phyloP scores from a whole-genome alignment of 441 rosid species.

The Adansonia grandidieri region DNA sequence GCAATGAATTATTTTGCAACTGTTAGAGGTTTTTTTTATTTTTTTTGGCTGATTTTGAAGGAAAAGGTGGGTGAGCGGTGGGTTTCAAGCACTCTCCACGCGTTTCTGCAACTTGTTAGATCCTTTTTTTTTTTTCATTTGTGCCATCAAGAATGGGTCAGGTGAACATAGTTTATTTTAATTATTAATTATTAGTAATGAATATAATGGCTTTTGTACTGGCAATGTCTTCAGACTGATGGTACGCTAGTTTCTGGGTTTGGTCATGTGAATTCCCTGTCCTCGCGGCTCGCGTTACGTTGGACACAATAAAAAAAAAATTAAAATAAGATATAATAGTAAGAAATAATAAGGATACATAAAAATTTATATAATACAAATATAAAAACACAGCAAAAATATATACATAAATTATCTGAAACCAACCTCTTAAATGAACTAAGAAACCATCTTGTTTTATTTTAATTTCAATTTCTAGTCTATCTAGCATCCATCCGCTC shows the following conservation, averaged over 20 bases:
- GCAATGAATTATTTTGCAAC: constrained; percentile 23
- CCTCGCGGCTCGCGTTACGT: too few species aligned
- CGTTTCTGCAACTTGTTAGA: constrained; percentile 12
- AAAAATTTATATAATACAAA: too few species aligned
- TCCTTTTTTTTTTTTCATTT: constrained; percentile 4
- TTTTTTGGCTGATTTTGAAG: constrained; percentile 23
- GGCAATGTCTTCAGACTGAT: too few species aligned
- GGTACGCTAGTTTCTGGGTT: not conserved
- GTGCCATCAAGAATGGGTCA: not conserved
- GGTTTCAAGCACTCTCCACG: constrained; percentile 21
- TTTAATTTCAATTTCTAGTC: not conserved
- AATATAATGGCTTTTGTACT: too few species aligned
- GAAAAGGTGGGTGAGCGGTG: not conserved
- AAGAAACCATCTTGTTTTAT: not conserved
- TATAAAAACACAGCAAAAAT: too few species aligned
- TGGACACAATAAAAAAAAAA: too few species aligned
- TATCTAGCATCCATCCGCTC: too few species aligned
- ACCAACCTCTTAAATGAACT: not conserved
- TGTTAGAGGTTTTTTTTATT: constrained; percentile 25
- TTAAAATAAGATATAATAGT: too few species aligned
- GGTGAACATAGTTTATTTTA: too few species aligned
- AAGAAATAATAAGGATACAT: too few species aligned
- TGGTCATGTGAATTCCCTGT: not conserved
- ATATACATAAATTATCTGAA: too few species aligned
- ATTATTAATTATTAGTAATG: too few species aligned